Conservation (phyloP, 2,329 filamentous ascomycete species). For the Trichophyton verrucosum region DNA sequence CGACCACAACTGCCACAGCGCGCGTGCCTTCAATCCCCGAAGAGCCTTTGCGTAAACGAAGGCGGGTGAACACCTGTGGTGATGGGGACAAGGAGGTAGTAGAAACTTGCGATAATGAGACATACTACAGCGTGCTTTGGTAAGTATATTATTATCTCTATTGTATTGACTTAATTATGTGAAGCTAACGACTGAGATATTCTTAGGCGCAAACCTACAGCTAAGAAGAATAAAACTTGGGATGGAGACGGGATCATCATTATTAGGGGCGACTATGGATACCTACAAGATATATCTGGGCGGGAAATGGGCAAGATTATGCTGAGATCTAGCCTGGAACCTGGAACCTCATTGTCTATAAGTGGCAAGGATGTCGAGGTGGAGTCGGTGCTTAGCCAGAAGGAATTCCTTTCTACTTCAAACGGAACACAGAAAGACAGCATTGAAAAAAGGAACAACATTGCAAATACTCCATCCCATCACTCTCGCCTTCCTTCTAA, state of each 20-base stretch:
- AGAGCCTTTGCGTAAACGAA: constrained; percentile 26
- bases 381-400: constrained; percentile 47
- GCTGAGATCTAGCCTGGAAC: constrained; percentile 44
- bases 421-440: constrained; percentile 7
- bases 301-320: constrained; percentile 49
- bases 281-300: constrained; percentile 50
- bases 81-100: constrained; percentile 7
- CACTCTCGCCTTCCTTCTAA: not conserved
- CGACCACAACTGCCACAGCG: not conserved
- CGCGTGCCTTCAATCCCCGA: not conserved
- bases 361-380: constrained; percentile 58
- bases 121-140: constrained; percentile 39
- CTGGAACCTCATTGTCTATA: constrained; percentile 49
- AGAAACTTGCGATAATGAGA: constrained; percentile 16
- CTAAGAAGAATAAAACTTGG: constrained; percentile 67
- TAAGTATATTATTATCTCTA: constrained; percentile 15
- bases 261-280: constrained; percentile 45
- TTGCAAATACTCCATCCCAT: not conserved
- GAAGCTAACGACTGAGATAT: not conserved
- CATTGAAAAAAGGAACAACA: not conserved
- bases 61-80: constrained; percentile 19
- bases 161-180: not conserved
- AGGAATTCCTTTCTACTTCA: constrained; percentile 40
- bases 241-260: constrained; percentile 58
- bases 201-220: constrained; percentile 52